phyloP scores from a whole-genome alignment of 1,284 basidiomycete species.

The Rhodotorula sp. region DNA sequence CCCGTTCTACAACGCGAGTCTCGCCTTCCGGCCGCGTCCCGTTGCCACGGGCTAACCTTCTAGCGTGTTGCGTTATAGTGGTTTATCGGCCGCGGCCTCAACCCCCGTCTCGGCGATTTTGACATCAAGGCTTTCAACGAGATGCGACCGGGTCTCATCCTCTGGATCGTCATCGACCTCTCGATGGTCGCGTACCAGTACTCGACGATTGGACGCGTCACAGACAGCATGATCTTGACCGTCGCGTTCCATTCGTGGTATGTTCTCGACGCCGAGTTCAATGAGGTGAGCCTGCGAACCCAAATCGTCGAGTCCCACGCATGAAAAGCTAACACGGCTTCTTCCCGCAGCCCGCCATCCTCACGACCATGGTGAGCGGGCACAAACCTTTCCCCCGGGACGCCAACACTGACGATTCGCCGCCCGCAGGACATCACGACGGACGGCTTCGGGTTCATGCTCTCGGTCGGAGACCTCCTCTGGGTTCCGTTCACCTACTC shows the following conservation, averaged over 20 bases:
- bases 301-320: background rate
- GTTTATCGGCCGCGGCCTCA: slow-evolving; percentile 93
- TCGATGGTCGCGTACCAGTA: slow-evolving; percentile 91
- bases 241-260: slow-evolving; percentile 85
- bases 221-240: slow-evolving; percentile 90
- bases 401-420: background rate
- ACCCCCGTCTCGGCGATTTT: slow-evolving; percentile 79
- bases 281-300: slow-evolving; percentile 63
- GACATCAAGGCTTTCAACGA: slow-evolving; percentile 98
- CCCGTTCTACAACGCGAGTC: slow-evolving; percentile 81
- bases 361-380: slow-evolving; percentile 62
- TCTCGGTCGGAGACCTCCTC: slow-evolving; percentile 84
- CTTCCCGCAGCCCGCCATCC: slow-evolving; percentile 60
- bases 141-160: slow-evolving; percentile 88
- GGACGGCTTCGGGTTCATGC: slow-evolving; percentile 99
- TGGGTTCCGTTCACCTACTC: slow-evolving; percentile 97
- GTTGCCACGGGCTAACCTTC: background rate
- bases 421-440: slow-evolving; percentile 87
- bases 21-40: background rate
- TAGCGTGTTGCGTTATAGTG: slow-evolving; percentile 60
- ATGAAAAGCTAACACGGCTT: background rate
- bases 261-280: slow-evolving; percentile 78
- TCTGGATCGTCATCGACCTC: slow-evolving; percentile 90
- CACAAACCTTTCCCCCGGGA: background rate
- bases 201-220: slow-evolving; percentile 66